phyloP scores from a whole-genome alignment of 2,329 filamentous ascomycete genomes.

The Xylariaceae sp. region DNA sequence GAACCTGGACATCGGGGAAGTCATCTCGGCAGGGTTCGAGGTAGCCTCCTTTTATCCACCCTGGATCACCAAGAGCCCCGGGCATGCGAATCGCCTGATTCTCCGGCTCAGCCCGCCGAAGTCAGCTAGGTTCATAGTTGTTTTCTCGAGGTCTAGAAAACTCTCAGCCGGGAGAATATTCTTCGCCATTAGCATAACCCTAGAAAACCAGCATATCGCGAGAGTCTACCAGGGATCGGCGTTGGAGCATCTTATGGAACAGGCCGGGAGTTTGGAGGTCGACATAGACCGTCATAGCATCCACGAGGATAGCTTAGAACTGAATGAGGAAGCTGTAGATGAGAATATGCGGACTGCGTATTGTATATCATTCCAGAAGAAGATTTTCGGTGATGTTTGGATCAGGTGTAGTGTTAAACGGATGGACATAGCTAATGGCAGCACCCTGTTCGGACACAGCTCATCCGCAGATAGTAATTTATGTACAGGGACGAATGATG shows the following conservation, averaged over 20 bases:
- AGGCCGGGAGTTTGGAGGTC: constrained; percentile 2
- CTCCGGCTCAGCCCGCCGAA: constrained; percentile 3
- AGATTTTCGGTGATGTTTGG: constrained; percentile 6
- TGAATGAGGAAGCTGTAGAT: constrained; percentile 1
- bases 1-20: constrained; percentile 6
- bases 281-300: constrained; percentile 10
- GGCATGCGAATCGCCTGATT: constrained; percentile 1
- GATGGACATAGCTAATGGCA: too few species aligned
- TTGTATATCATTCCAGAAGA: constrained; percentile 11
- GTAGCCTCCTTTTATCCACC: constrained; percentile 14
- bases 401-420: constrained; percentile 6
- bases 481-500: too few species aligned
- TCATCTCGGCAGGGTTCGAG: constrained; percentile 5
- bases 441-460: too few species aligned
- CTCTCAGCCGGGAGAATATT: constrained; percentile 1
- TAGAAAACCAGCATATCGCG: neutral
- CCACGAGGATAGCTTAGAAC: constrained; percentile 1
- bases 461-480: too few species aligned
- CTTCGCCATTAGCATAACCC: constrained; percentile 12
- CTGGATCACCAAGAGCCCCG: constrained; percentile 6
- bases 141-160: constrained; percentile 5
- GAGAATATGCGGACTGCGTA: neutral
- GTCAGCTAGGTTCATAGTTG: constrained; percentile 7
- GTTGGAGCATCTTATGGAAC: constrained; percentile 13
- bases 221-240: constrained; percentile 6